Base-by-base conservation (phyloP, 257 asterid genomes). In the Gentiana dahurica region DNA sequence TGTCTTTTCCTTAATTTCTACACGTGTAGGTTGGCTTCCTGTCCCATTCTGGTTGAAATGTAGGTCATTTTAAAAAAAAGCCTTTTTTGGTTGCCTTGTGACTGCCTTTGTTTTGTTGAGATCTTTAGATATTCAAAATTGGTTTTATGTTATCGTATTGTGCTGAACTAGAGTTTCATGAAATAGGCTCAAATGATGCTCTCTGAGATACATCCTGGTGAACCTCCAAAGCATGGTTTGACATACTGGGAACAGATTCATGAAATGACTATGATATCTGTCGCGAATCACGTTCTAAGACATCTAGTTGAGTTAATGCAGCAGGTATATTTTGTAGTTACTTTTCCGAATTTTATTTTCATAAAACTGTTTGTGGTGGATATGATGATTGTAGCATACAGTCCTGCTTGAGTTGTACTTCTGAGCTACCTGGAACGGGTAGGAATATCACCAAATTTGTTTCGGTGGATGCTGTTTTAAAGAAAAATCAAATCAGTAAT, bases 241-340 rank as follows among this genome's bases (percentile, higher is more conserved):
- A 80, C 83, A 65, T 87, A 91, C 62, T 91, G 98, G 98, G 95
- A 91, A 79, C 98, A 91, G 78, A 77, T 91, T 72, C 82, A 62
- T 54, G 98, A 91, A 72, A 79, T 83, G 77, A 83, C 94, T 41
- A 69, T 87, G 53, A 85, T 87, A 56, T 78, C 96, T 73, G 80
- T 83, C 32, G 82, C 80, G 15, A 87, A 81, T 71, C 95, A 93
- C 12, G 78, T 87, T 59, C 95, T 91, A 52, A 85, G 75, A 75
- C 85, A 81, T 67, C 75, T 87, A 10, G 78, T 59, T 49, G 96
- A 91, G 76, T 68, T 83, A 64, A 68, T 81, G 69, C 96, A 91
- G 62, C 98, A 85, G 96, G 98, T 91, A 69, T 58, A 9, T 48
- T 59, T 36, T 41, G 5, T 41, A 2, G 46, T 55, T 12, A 6